phyloP scores from a whole-genome alignment of 2,329 filamentous ascomycete species.

The Graphilbum fragrans region DNA sequence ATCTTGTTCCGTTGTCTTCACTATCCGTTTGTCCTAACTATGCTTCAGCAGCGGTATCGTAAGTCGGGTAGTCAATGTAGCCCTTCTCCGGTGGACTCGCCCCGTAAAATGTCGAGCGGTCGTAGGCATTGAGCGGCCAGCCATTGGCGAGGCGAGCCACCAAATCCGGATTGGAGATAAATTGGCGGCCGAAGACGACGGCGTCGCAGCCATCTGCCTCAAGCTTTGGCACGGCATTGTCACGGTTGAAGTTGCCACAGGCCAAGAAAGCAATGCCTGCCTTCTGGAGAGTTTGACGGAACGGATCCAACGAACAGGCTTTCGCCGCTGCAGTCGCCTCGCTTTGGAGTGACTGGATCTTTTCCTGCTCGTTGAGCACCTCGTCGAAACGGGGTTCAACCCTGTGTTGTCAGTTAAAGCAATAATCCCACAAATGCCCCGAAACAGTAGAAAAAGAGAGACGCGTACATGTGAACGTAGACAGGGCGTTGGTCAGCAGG shows the following conservation, averaged over 20 bases:
- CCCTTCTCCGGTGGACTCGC: slow-evolving; percentile 21
- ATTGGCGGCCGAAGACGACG: slow-evolving; percentile 28
- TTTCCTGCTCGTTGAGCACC: slow-evolving; percentile 19
- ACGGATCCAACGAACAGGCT: slow-evolving; percentile 5
- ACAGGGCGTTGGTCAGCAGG: neutral
- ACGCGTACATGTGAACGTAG: slow-evolving; percentile 5
- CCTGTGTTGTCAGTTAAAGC: neutral
- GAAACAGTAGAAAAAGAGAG: neutral
- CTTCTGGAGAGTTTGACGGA: slow-evolving; percentile 30
- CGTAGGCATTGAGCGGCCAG: slow-evolving; percentile 22
- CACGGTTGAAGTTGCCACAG: slow-evolving; percentile 15
- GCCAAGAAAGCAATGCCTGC: slow-evolving; percentile 24
- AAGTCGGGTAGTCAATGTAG: slow-evolving; percentile 25
- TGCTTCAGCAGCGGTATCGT: too few relatives aligned
- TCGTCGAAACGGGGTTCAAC: slow-evolving; percentile 11
- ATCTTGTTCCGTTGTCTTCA: too few relatives aligned
- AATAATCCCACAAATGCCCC: too few relatives aligned
- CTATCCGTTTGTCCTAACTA: too few relatives aligned
- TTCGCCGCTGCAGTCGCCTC: slow-evolving; percentile 24
- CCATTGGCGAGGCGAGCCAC: slow-evolving; percentile 24
- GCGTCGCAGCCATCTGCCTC: slow-evolving; percentile 13
- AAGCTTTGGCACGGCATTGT: slow-evolving; percentile 15
- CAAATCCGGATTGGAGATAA: slow-evolving; percentile 32
- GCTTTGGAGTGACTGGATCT: slow-evolving; percentile 29
- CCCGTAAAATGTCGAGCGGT: slow-evolving; percentile 26